Conservation (phyloP, 768 basidiomycete genomes). For the Calocybe indica region DNA sequence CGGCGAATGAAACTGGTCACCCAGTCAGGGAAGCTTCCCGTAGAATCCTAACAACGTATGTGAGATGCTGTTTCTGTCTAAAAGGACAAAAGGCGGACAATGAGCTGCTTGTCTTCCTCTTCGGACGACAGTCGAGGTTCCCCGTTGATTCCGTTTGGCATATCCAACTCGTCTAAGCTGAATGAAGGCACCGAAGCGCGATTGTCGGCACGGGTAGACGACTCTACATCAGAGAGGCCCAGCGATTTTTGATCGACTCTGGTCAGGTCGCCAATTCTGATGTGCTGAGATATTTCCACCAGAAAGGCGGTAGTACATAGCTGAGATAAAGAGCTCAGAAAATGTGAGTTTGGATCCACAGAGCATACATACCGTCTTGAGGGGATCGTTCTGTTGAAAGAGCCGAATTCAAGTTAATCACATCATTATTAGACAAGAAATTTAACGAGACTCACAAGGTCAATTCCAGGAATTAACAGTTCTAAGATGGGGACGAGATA, state of each 20-base stretch:
- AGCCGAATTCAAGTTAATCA: constrained; percentile 2
- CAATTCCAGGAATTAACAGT: constrained; percentile 80
- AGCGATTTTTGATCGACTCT: constrained; percentile 22
- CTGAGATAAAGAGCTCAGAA: constrained; percentile 25
- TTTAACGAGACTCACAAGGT: constrained; percentile 49
- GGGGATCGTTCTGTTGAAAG: constrained; percentile 58
- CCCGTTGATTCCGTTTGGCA: constrained; percentile 24
- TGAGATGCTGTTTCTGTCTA: background rate
- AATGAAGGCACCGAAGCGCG: constrained; percentile 29
- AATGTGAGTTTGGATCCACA: background rate
- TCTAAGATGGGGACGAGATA: constrained; percentile 76
- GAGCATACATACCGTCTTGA: constrained; percentile 53
- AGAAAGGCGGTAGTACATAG: constrained; percentile 71
- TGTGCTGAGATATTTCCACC: constrained; percentile 69
- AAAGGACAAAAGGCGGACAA: constrained; percentile 21
- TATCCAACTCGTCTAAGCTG: constrained; percentile 31
- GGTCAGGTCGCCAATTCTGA: constrained; percentile 65
- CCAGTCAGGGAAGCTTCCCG: constrained; percentile 77
- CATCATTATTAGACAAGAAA: background rate
- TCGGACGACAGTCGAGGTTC: constrained; percentile 42
- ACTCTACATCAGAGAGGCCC: constrained; percentile 27
- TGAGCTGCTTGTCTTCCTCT: constrained; percentile 68
- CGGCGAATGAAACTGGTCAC: constrained; percentile 73
- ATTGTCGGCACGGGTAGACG: constrained; percentile 16
- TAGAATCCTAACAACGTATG: constrained; percentile 40